These are phyloP conservation scores for Gremmenia infestans DNA, from an alignment of 2,329 filamentous ascomycete species.

Conservation along the genomic window DNA sequence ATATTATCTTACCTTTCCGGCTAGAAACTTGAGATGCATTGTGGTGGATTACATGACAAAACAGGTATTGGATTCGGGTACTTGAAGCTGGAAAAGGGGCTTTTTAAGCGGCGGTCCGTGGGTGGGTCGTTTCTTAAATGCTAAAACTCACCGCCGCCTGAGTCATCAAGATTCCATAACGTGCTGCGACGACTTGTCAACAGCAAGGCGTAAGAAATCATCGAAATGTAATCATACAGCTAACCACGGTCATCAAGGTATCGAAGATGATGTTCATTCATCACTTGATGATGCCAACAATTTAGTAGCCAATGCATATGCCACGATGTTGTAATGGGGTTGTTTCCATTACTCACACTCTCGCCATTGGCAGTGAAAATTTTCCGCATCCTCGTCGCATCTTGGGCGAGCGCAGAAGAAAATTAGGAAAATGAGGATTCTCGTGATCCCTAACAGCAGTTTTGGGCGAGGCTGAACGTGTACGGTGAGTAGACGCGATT, in stretches of 20 bases:
- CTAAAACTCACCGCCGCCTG: not conserved
- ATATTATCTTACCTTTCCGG: no score
- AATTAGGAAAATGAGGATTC: not conserved
- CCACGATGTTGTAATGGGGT: not conserved
- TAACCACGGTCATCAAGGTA: not conserved
- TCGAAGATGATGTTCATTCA: not conserved
- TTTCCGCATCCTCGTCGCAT: not conserved
- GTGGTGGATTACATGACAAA: no score
- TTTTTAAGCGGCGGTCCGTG: no score
- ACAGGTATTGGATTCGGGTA: no score
- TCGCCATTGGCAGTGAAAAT: not conserved
- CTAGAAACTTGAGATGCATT: no score
- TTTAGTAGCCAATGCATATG: not conserved
- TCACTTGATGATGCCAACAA: not conserved
- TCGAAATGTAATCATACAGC: not conserved
- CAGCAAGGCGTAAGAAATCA: not conserved
- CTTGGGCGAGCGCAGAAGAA: not conserved
- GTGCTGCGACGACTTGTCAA: not conserved
- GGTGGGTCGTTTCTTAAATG: not conserved
- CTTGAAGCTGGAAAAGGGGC: no score
- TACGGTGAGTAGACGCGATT: slow-evolving; percentile 18
- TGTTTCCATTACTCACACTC: not conserved
- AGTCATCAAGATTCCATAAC: not conserved
- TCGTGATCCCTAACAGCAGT: slow-evolving; percentile 19
- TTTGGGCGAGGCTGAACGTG: slow-evolving; percentile 14